phyloP scores from a whole-genome alignment of 768 basidiomycete species.

The Tylopilus sp. region DNA sequence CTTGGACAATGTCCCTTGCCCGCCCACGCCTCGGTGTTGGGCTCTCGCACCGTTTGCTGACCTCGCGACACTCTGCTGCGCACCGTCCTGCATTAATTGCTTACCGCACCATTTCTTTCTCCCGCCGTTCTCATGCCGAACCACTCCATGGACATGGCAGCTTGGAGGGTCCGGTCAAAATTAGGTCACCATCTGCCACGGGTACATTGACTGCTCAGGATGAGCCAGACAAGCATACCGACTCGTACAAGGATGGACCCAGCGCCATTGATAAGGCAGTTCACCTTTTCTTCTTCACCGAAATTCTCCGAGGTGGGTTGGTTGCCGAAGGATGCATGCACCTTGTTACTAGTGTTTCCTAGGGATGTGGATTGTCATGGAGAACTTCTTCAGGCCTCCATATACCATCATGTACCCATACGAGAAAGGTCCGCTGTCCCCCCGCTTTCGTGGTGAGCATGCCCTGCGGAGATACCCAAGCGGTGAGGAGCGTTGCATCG shows the following conservation, averaged over 20 bases:
- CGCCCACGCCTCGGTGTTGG: conserved; percentile 51
- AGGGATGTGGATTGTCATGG: conserved; percentile 98
- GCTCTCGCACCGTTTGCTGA: conserved; percentile 44
- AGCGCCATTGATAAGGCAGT: conserved; percentile 95
- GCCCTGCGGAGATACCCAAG: conserved; percentile 94
- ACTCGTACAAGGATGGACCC: conserved; percentile 76
- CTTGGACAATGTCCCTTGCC: conserved; percentile 51
- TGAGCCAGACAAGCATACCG: conserved; percentile 49
- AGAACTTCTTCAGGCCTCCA: conserved; percentile 89
- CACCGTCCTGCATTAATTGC: conserved; percentile 39
- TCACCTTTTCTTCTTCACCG: conserved; percentile 97
- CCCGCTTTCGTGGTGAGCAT: conserved; percentile 98
- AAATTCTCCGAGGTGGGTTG: conserved; percentile 88
- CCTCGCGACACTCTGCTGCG: conserved; percentile 23
- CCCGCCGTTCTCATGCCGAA: conserved; percentile 22
- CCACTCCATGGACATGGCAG: conserved; percentile 11
- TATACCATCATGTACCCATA: conserved; percentile 99
- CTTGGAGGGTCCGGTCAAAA: conserved; percentile 23
- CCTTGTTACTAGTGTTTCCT: conserved; percentile 11
- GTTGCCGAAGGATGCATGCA: background rate
- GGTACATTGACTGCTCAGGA: conserved; percentile 34
- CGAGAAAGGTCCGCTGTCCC: conserved; percentile 96
- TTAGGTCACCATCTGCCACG: conserved; percentile 34
- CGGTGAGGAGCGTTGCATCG: conserved; percentile 98
- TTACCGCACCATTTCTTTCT: conserved; percentile 39